Evolutionary conservation across 345 rosid species (phyloP).

Genomic region (Tarenaya hassleriana): DNA sequence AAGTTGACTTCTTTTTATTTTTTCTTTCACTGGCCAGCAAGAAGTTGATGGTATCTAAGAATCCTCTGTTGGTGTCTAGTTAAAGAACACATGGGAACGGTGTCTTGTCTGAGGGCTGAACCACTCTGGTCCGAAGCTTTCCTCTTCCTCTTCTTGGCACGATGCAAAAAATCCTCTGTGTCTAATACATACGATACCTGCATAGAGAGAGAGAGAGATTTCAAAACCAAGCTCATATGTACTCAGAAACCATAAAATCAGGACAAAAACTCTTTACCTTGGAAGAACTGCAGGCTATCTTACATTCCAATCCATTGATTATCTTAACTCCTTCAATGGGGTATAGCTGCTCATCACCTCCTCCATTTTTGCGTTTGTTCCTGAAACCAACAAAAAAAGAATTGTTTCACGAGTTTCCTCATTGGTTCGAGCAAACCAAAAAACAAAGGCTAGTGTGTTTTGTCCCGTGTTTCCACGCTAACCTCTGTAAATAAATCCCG

Average conservation of each 20-base stretch:
- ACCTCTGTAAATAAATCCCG: constrained; percentile 76
- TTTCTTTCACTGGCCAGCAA: constrained; percentile 16
- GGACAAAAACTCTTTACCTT: constrained; percentile 45
- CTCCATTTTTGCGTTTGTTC: constrained; percentile 43
- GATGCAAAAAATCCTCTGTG: constrained; percentile 80
- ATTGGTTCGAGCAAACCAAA: neutral
- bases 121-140: constrained; percentile 27
- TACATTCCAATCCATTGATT: constrained; percentile 82
- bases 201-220: neutral
- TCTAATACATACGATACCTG: constrained; percentile 92
- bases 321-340: constrained; percentile 52
- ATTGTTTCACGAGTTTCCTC: constrained; percentile 3
- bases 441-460: constrained; percentile 8
- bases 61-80: constrained; percentile 34
- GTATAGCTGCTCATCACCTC: constrained; percentile 35
- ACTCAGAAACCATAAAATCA: neutral
- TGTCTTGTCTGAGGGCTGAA: constrained; percentile 23
- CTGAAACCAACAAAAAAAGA: constrained; percentile 36
- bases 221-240: neutral
- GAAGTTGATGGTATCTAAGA: constrained; percentile 42
- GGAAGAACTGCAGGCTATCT: constrained; percentile 85
- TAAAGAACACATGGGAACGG: constrained; percentile 29
- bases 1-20: constrained; percentile 13
- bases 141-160: constrained; percentile 34
- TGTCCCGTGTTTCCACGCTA: constrained; percentile 4